These are phyloP conservation scores for Rhytidiadelphus loreus DNA, from an alignment of 225 moss, liverwort and hornwort species.

Conservation along the genomic window DNA sequence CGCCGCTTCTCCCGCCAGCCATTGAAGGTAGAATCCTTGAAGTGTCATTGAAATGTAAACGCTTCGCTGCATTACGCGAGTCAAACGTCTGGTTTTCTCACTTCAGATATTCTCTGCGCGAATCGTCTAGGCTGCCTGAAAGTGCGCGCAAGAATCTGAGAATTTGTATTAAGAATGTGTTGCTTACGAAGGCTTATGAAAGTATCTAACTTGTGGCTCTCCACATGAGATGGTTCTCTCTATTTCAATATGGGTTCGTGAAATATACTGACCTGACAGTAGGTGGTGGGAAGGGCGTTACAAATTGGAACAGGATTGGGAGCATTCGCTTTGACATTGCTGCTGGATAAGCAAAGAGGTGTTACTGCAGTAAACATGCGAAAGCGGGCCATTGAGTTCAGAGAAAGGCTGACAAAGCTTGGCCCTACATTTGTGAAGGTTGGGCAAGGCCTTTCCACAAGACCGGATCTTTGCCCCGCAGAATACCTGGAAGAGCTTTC, in stretches of 20 bases:
- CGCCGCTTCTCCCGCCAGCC: conserved; percentile 26
- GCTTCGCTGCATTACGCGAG: background rate
- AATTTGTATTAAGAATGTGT: background rate
- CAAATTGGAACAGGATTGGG: conserved; percentile 67
- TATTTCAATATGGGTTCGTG: background rate
- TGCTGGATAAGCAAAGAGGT: conserved; percentile 60
- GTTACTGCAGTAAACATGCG: conserved; percentile 58
- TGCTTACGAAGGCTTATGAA: background rate
- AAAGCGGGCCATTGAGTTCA: conserved; percentile 68
- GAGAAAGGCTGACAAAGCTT: conserved; percentile 55
- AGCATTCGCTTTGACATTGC: conserved; percentile 49
- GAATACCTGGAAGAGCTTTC: conserved; percentile 94
- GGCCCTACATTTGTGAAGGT: conserved; percentile 99
- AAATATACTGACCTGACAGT: conserved; percentile 38
- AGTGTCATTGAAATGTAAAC: background rate
- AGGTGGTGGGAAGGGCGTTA: conserved; percentile 76
- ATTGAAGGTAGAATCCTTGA: conserved; percentile 32
- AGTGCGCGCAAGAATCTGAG: background rate
- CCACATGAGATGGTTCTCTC: background rate
- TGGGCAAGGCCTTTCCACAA: conserved; percentile 94
- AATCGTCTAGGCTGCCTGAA: background rate
- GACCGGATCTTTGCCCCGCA: conserved; percentile 89
- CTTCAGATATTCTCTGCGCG: background rate
- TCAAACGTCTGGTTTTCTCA: background rate
- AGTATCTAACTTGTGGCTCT: background rate